phyloP scores from a whole-genome alignment of 2,329 filamentous ascomycete species.

The Boeremia exigua region DNA sequence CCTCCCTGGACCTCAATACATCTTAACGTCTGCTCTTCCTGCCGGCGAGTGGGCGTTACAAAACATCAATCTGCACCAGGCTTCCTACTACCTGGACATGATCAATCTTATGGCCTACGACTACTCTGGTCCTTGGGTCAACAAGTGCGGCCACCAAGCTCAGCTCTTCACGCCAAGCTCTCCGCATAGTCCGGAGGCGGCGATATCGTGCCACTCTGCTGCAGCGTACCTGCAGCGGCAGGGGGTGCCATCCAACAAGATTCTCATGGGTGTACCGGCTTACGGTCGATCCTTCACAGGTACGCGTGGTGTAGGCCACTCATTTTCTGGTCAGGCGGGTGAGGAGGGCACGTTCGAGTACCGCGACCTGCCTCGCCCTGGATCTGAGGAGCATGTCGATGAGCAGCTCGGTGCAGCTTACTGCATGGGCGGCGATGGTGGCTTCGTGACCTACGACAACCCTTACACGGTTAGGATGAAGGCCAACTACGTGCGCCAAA shows the following conservation, averaged over 20 bases:
- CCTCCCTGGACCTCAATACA: slow-evolving; percentile 71
- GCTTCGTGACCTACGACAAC: slow-evolving; percentile 82
- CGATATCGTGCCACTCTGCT: slow-evolving; percentile 67
- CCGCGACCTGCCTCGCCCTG: slow-evolving; percentile 67
- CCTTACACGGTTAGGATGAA: slow-evolving; percentile 77
- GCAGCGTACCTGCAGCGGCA: slow-evolving; percentile 70
- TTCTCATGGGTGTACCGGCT: slow-evolving; percentile 76
- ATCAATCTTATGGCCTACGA: slow-evolving; percentile 85
- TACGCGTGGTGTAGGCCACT: slow-evolving; percentile 68
- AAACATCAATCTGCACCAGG: slow-evolving; percentile 69
- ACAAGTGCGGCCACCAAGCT: slow-evolving; percentile 73
- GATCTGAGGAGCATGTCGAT: slow-evolving; percentile 71
- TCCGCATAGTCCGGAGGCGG: slow-evolving; percentile 62
- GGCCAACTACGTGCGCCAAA: slow-evolving; percentile 73
- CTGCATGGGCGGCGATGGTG: slow-evolving; percentile 74
- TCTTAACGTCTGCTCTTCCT: slow-evolving; percentile 75
- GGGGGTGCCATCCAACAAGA: slow-evolving; percentile 72
- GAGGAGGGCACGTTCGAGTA: slow-evolving; percentile 78
- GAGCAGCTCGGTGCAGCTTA: slow-evolving; percentile 71
- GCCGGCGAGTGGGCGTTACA: slow-evolving; percentile 70
- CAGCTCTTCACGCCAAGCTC: slow-evolving; percentile 69
- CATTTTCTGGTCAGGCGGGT: slow-evolving; percentile 59
- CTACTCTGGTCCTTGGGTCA: slow-evolving; percentile 74
- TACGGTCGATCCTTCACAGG: slow-evolving; percentile 78
- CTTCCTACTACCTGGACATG: slow-evolving; percentile 72